These are phyloP conservation scores for Colletotrichum magnum DNA, from an alignment of 2,329 filamentous ascomycete genomes.

Conservation along the genomic window DNA sequence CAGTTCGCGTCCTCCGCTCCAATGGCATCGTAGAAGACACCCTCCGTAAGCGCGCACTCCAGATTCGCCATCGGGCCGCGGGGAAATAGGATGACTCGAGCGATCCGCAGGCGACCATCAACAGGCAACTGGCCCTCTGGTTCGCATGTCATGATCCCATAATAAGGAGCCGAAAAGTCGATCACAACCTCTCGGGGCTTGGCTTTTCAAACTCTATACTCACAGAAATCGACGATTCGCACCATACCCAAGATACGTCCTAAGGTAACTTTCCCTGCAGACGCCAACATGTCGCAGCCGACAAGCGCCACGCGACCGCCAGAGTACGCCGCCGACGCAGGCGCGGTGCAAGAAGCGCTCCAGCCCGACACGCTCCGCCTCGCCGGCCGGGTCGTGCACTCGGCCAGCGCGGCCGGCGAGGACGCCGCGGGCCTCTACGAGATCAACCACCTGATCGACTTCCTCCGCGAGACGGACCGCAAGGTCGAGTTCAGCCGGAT, in stretches of 20 bases:
- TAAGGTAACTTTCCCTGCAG: not conserved
- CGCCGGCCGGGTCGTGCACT: conserved; percentile 52
- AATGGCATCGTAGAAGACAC: no score
- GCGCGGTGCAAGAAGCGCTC: conserved; percentile 37
- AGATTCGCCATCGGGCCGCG: no score
- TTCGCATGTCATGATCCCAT: no score
- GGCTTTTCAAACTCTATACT: no score
- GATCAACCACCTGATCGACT: conserved; percentile 52
- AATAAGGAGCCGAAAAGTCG: no score
- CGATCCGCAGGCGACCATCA: no score
- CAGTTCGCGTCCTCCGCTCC: no score
- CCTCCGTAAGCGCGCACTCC: no score
- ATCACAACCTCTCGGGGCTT: no score
- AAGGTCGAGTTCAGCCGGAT: conserved; percentile 50
- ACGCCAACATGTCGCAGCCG: conserved; percentile 10
- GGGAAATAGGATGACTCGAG: no score
- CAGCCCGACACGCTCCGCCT: conserved; percentile 51
- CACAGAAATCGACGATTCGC: no score
- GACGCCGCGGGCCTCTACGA: conserved; percentile 52
- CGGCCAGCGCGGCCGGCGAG: conserved; percentile 43
- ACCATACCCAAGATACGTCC: not conserved
- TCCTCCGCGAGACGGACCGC: conserved; percentile 50
- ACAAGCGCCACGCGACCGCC: conserved; percentile 18
- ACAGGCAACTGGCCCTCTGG: no score
- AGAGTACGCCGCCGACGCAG: conserved; percentile 22